Evolutionary conservation across 2,329 filamentous ascomycete genomes (phyloP).

Genomic region (Nigrospora sphaerica): DNA sequence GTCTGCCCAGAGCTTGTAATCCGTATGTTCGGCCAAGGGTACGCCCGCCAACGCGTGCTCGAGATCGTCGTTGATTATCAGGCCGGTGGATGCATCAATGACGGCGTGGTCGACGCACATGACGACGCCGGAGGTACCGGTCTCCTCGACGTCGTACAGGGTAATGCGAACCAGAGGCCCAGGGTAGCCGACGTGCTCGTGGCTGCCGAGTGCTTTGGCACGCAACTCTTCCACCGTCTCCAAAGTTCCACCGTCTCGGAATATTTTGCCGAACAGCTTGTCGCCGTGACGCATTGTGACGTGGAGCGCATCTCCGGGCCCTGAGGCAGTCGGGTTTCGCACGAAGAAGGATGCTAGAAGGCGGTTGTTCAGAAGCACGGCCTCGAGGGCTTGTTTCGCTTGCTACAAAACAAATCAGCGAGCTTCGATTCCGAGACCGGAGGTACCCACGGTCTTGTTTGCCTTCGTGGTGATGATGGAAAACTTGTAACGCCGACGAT

Average conservation of each 20-base stretch:
- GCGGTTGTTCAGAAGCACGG: too few species aligned
- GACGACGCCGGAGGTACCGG: neutral
- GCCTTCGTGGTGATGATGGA: too few species aligned
- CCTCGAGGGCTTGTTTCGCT: too few species aligned
- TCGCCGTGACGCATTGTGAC: too few species aligned
- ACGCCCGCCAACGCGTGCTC: neutral
- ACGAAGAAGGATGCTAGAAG: too few species aligned
- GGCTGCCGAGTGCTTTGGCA: neutral
- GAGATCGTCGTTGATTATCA: neutral
- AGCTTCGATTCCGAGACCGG: too few species aligned
- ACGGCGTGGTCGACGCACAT: conserved; percentile 1
- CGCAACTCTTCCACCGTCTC: neutral
- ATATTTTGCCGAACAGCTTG: too few species aligned
- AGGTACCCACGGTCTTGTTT: too few species aligned
- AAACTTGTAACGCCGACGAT: neutral
- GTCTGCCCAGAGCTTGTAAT: conserved; percentile 11
- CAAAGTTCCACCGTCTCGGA: neutral
- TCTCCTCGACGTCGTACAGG: conserved; percentile 3
- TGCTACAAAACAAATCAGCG: too few species aligned
- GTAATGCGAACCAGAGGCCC: neutral
- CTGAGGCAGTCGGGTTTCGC: too few species aligned
- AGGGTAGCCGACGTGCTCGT: neutral
- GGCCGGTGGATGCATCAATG: neutral
- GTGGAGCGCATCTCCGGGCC: too few species aligned
- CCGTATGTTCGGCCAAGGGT: conserved; percentile 5